phyloP scores from a whole-genome alignment of 1,284 basidiomycete species.

The Meira miltonrushii region DNA sequence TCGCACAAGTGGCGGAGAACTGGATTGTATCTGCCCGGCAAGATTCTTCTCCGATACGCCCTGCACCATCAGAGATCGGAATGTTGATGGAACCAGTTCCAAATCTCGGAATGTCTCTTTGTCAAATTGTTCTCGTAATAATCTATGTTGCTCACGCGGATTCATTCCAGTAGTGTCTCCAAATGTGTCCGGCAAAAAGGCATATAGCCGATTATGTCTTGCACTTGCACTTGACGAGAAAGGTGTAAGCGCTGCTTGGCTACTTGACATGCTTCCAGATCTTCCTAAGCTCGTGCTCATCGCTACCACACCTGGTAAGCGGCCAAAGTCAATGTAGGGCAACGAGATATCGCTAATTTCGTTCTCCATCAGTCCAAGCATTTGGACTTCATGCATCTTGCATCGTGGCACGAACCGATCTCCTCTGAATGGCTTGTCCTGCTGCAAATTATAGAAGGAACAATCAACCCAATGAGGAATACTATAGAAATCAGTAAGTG shows the following conservation, averaged over 20 bases:
- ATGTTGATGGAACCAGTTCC: constrained; percentile 9
- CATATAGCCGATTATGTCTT: not conserved
- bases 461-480: constrained; percentile 52
- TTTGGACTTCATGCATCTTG: constrained; percentile 51
- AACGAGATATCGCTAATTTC: constrained; percentile 45
- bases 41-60: not conserved
- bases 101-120: constrained; percentile 35
- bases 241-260: not conserved
- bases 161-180: not conserved
- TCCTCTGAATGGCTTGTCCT: constrained; percentile 47
- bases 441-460: constrained; percentile 51
- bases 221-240: not conserved
- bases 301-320: not conserved
- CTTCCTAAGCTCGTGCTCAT: not conserved
- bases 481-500: constrained; percentile 32
- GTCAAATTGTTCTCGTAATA: constrained; percentile 43
- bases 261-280: not conserved
- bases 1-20: not conserved
- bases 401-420: constrained; percentile 50
- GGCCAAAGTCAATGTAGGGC: constrained; percentile 39
- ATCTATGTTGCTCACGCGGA: constrained; percentile 19
- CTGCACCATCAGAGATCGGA: constrained; percentile 6
- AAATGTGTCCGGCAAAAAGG: constrained; percentile 1
- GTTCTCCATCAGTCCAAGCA: constrained; percentile 51
- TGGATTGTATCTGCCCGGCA: not conserved